These are phyloP conservation scores for Ascochyta fabae DNA, from an alignment of 2,329 filamentous ascomycete species.

Conservation along the genomic window DNA sequence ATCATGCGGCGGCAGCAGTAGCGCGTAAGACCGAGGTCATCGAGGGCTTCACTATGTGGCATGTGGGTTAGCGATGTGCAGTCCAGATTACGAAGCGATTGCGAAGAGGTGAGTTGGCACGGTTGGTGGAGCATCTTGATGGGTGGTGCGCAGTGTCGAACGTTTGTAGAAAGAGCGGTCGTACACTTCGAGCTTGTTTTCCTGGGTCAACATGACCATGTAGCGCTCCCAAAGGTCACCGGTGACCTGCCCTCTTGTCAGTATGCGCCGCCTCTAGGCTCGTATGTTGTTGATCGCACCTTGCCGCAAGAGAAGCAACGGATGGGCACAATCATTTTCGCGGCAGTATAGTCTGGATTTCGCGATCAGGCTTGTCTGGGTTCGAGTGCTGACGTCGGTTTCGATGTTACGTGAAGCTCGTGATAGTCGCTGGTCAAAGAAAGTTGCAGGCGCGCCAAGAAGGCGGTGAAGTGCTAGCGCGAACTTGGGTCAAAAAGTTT, in stretches of 20 bases:
- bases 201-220: conserved; percentile 78
- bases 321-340: conserved; percentile 95
- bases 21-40: conserved; percentile 87
- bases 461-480: conserved; percentile 45
- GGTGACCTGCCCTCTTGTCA: conserved; percentile 71
- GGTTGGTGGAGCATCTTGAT: neutral
- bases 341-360: neutral
- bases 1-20: conserved; percentile 99
- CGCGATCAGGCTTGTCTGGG: conserved; percentile 17
- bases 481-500: conserved; percentile 31
- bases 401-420: conserved; percentile 21
- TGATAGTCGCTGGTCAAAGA: conserved; percentile 39
- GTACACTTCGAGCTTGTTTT: conserved; percentile 53
- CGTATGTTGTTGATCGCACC: conserved; percentile 60
- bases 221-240: conserved; percentile 98
- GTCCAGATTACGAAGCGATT: neutral
- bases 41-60: conserved; percentile 82
- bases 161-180: conserved; percentile 3
- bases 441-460: conserved; percentile 41
- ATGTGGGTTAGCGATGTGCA: conserved; percentile 14
- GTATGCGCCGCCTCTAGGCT: conserved; percentile 23
- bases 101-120: neutral
- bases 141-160: neutral
- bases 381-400: conserved; percentile 8
- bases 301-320: conserved; percentile 99